These are phyloP conservation scores for Ophiostoma sp. DNA, from an alignment of 2,329 filamentous ascomycete genomes.

Conservation along the genomic window DNA sequence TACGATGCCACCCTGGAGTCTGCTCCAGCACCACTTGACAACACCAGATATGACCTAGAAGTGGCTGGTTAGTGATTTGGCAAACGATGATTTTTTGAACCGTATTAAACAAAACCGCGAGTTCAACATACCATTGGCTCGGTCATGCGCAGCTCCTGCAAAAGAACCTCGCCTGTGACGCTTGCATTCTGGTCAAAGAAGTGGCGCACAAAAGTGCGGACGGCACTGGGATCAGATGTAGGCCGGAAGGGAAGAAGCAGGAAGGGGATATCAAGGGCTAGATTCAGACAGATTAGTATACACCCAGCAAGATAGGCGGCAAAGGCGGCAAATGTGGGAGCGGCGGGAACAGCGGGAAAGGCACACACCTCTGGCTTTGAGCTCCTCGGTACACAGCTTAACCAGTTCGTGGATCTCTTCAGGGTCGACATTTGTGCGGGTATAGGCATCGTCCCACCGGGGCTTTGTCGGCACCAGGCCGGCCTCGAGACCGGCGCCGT, in stretches of 20 bases:
- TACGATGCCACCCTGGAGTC: constrained; percentile 83
- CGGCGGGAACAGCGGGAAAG: no score
- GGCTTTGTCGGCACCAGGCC: constrained; percentile 60
- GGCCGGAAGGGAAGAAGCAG: constrained; percentile 91
- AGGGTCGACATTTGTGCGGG: constrained; percentile 72
- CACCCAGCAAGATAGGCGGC: neutral
- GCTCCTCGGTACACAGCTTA: constrained; percentile 76
- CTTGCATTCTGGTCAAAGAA: constrained; percentile 71
- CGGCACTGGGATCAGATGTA: constrained; percentile 83
- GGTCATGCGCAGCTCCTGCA: constrained; percentile 83
- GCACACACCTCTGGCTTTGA: constrained; percentile 84
- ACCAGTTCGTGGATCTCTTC: constrained; percentile 89
- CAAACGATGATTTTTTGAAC: neutral
- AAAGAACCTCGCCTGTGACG: constrained; percentile 63
- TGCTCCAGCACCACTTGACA: constrained; percentile 97
- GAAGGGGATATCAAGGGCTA: constrained; percentile 86
- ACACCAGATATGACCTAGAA: constrained; percentile 82
- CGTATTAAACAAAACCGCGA: neutral
- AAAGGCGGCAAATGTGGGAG: neutral
- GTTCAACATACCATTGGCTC: constrained; percentile 72
- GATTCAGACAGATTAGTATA: constrained; percentile 12
- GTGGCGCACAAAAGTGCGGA: constrained; percentile 86
- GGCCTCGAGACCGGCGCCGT: constrained; percentile 46
- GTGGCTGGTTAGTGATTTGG: constrained; percentile 25
- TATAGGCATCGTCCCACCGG: constrained; percentile 83